Conservation (phyloP, 148 eudicot species). For the Chenopodium suecicum region DNA sequence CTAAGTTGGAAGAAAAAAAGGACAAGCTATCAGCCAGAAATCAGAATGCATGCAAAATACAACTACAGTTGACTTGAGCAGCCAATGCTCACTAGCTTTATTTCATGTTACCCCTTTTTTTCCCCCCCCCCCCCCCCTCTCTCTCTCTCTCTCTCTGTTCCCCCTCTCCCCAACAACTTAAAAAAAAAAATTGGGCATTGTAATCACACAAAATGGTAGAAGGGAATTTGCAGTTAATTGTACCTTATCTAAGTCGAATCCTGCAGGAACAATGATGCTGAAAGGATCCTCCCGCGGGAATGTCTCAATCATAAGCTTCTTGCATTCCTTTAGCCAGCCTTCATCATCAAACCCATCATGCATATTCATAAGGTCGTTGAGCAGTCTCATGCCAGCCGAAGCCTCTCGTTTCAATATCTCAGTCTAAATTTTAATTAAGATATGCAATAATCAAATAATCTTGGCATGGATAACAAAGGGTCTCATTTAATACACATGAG, state of each 20-base stretch:
- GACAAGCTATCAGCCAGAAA: too few relatives aligned
- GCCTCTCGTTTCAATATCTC: constrained; percentile 92
- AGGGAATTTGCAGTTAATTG: neutral
- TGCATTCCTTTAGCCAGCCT: constrained; percentile 90
- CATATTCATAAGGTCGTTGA: constrained; percentile 80
- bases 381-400: constrained; percentile 89
- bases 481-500: neutral
- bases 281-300: constrained; percentile 97
- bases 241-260: constrained; percentile 92
- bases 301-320: constrained; percentile 71
- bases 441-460: neutral
- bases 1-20: neutral
- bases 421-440: constrained; percentile 36
- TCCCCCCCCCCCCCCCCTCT: neutral
- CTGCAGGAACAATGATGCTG: constrained; percentile 89
- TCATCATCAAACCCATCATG: constrained; percentile 92
- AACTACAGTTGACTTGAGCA: neutral
- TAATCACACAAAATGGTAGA: neutral
- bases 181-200: neutral
- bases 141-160: too few relatives aligned
- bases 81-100: neutral
- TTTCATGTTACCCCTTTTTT: too few relatives aligned
- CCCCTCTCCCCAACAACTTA: too few relatives aligned
- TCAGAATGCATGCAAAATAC: too few relatives aligned
- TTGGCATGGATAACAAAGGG: neutral